A percentile compares a stretch with the other conserved stretches of the same genome.
phyloP scores from a whole-genome alignment of 2,329 filamentous ascomycete species.

The Trichoderma sp. region DNA sequence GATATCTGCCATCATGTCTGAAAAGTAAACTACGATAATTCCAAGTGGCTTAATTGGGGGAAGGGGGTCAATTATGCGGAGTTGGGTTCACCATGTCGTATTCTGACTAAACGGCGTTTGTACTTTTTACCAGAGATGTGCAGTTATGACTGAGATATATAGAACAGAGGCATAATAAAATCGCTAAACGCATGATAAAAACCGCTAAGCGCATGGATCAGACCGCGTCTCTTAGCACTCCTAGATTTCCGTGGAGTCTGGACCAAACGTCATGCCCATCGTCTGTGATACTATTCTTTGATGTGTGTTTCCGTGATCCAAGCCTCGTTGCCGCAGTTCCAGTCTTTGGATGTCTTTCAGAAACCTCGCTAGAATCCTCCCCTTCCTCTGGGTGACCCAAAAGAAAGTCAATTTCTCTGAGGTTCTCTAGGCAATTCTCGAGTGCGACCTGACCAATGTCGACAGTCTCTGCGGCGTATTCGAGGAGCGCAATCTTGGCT shows the following conservation, averaged over 20 bases:
- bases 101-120: constrained; percentile 16
- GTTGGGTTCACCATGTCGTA: constrained; percentile 4
- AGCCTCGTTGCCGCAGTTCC: not conserved
- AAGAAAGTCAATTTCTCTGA: constrained; percentile 53
- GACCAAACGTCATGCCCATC: constrained; percentile 50
- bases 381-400: constrained; percentile 42
- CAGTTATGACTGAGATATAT: not conserved
- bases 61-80: not conserved
- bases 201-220: not conserved
- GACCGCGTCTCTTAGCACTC: constrained; percentile 46
- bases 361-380: constrained; percentile 33
- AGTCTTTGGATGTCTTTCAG: constrained; percentile 5
- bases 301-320: not conserved
- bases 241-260: constrained; percentile 54
- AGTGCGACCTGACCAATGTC: constrained; percentile 60
- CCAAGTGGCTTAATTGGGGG: not conserved
- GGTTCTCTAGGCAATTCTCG: constrained; percentile 50
- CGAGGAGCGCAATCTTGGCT: constrained; percentile 59
- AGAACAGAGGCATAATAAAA: constrained; percentile 8
- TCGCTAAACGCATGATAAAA: not conserved
- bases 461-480: constrained; percentile 60
- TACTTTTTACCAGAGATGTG: constrained; percentile 13
- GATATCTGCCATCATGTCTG: constrained; percentile 71
- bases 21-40: constrained; percentile 32
- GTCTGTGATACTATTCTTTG: constrained; percentile 27